Percentiles rank a stretch among this genome's conserved stretches.
These are phyloP conservation scores for Cladosporium sp. DNA, from an alignment of 2,329 filamentous ascomycete genomes.

Conservation along the genomic window DNA sequence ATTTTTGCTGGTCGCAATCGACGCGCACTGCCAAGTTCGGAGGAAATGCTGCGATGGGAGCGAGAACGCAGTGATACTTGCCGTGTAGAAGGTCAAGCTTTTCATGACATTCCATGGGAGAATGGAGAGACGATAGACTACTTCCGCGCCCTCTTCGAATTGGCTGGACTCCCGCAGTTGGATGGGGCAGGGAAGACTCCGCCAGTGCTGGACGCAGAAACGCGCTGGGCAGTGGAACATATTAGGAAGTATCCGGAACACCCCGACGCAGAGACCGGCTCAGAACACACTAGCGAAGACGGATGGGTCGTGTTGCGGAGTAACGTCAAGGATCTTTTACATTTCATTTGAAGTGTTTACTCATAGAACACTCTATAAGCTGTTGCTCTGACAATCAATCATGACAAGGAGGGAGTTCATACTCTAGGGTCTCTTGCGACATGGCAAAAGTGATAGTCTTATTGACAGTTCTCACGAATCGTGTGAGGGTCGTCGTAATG, in stretches of 20 bases:
- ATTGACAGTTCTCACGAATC: too few relatives aligned
- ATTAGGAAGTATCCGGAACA: constrained; percentile 19
- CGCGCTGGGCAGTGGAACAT: constrained; percentile 21
- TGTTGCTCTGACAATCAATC: too few relatives aligned
- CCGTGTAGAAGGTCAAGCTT: constrained; percentile 36
- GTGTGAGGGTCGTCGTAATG: too few relatives aligned
- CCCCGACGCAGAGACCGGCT: background rate
- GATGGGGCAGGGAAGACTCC: constrained; percentile 18
- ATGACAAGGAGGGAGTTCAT: too few relatives aligned
- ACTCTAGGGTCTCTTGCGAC: too few relatives aligned
- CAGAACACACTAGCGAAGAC: background rate
- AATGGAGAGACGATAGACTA: constrained; percentile 48
- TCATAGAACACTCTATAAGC: too few relatives aligned
- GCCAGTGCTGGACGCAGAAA: constrained; percentile 16
- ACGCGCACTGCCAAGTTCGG: constrained; percentile 35
- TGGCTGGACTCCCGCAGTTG: constrained; percentile 49
- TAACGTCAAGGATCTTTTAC: background rate
- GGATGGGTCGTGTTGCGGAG: background rate
- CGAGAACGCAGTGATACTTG: constrained; percentile 32
- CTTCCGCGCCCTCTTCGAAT: constrained; percentile 43
- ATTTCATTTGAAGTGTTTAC: too few relatives aligned
- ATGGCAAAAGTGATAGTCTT: too few relatives aligned
- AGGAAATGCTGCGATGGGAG: constrained; percentile 50
- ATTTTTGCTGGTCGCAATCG: constrained; percentile 43
- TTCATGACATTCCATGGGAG: constrained; percentile 54